These are phyloP conservation scores for Edaphochlamys debaryana DNA, from an alignment of 139 green algal genomes.

Conservation along the genomic window DNA sequence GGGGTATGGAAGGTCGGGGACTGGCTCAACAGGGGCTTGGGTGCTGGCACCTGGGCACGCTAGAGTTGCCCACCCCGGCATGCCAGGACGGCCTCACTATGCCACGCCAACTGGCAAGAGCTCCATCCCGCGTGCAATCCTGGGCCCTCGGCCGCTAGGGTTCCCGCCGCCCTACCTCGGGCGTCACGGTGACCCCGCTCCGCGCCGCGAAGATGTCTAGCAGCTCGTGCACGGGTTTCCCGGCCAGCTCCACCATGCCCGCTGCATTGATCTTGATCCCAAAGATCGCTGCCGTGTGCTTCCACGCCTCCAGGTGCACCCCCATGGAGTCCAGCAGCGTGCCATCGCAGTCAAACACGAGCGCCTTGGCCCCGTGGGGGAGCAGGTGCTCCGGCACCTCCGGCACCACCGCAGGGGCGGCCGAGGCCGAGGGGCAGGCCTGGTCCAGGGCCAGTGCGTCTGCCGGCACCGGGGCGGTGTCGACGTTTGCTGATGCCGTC, in stretches of 20 bases:
- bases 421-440: neutral
- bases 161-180: conserved; percentile 16
- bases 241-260: conserved; percentile 37
- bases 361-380: conserved; percentile 8
- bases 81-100: no score
- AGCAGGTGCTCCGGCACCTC: neutral
- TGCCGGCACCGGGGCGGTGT: neutral
- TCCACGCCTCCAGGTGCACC: conserved; percentile 34
- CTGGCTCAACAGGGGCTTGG: no score
- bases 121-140: no score
- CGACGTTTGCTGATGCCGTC: neutral
- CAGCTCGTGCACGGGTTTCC: conserved; percentile 42
- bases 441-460: neutral
- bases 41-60: no score
- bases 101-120: no score
- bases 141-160: no score
- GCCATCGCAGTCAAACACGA: conserved; percentile 42
- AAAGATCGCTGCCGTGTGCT: conserved; percentile 8
- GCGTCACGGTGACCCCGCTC: conserved; percentile 21
- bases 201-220: conserved; percentile 31
- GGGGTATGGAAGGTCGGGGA: no score
- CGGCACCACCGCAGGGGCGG: neutral
- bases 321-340: conserved; percentile 41
- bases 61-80: no score
- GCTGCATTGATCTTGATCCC: conserved; percentile 18